phyloP scores from a whole-genome alignment of 164 flowering plant genomes.

The Tetracentron sinense region DNA sequence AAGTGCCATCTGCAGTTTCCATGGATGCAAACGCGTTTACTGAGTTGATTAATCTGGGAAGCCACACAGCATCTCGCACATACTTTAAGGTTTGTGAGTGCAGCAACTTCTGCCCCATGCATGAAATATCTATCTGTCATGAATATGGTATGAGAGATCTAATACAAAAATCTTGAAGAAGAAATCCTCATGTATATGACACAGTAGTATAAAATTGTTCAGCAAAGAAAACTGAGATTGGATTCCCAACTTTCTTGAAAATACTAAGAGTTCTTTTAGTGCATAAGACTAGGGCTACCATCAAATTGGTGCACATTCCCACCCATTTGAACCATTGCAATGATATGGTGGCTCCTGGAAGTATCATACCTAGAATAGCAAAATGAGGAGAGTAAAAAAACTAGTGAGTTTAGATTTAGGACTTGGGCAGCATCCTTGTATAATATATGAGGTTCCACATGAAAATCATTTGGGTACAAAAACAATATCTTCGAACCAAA shows the following conservation, averaged over 20 bases:
- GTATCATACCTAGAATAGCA: no score
- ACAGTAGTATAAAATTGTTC: neutral
- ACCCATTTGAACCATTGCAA: neutral
- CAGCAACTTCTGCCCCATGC: constrained; percentile 23
- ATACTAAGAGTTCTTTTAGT: neutral
- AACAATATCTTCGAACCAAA: no score
- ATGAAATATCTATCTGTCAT: constrained; percentile 19
- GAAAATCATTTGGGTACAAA: no score
- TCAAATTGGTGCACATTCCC: neutral
- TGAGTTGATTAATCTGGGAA: constrained; percentile 17
- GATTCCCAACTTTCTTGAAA: neutral
- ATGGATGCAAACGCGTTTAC: constrained; percentile 3
- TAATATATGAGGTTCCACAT: no score
- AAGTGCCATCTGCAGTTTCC: neutral
- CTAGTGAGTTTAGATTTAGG: no score
- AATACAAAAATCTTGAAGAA: neutral
- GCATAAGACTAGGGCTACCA: neutral
- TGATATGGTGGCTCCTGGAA: no score
- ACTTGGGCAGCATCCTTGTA: no score
- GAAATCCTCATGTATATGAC: neutral
- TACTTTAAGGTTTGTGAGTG: constrained; percentile 23
- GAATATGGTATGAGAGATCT: neutral
- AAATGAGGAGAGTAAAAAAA: no score
- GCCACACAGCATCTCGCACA: constrained; percentile 24
- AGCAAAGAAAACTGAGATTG: neutral